Conservation (phyloP, 352 stramenopile species). For the Peronospora tabacina region DNA sequence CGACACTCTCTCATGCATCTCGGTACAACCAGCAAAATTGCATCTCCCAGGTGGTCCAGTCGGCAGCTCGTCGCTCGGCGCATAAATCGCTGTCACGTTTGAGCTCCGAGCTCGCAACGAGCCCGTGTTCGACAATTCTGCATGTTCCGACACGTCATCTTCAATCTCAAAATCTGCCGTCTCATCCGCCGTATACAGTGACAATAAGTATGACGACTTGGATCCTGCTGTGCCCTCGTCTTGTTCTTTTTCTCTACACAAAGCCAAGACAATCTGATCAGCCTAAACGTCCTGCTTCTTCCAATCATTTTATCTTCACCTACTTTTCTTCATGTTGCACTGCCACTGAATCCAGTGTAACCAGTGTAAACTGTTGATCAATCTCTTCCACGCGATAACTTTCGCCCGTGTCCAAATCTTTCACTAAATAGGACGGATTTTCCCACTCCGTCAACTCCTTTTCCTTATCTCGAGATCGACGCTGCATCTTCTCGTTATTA, state of each 20-base stretch:
- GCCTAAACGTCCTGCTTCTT: neutral
- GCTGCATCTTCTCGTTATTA: constrained; percentile 6
- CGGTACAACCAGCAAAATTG: constrained; percentile 42
- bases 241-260: constrained; percentile 19
- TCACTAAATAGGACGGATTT: constrained; percentile 75
- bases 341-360: constrained; percentile 61
- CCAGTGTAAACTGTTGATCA: constrained; percentile 71
- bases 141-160: constrained; percentile 26
- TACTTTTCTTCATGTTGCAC: constrained; percentile 53
- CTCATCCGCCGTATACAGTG: constrained; percentile 71
- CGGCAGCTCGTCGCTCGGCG: constrained; percentile 34
- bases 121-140: constrained; percentile 1
- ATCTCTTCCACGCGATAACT: constrained; percentile 78
- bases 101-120: constrained; percentile 35
- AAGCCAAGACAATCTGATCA: constrained; percentile 4
- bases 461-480: constrained; percentile 18
- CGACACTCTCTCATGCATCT: constrained; percentile 57
- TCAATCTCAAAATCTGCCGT: constrained; percentile 79
- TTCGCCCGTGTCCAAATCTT: constrained; percentile 73
- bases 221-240: constrained; percentile 24
- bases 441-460: constrained; percentile 48
- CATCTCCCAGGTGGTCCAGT: constrained; percentile 39
- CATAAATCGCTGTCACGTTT: constrained; percentile 41
- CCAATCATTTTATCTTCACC: constrained; percentile 4
- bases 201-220: constrained; percentile 63